These are phyloP conservation scores for Rhododendron henanense DNA, from an alignment of 148 eudicot species.

Conservation along the genomic window DNA sequence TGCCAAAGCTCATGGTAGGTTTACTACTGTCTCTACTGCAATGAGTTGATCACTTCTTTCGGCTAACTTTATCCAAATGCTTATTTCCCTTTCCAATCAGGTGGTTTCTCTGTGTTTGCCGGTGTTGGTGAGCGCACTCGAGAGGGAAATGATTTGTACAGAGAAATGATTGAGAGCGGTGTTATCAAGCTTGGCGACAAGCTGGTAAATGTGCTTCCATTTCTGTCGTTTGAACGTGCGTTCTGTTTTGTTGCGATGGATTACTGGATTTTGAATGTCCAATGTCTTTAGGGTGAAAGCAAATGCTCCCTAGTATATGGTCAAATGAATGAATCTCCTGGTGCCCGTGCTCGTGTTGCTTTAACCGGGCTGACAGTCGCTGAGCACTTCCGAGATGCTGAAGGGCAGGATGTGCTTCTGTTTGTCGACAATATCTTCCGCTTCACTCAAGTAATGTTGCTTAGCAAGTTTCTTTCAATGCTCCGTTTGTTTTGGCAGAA, in stretches of 20 bases:
- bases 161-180: constrained; percentile 83
- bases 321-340: constrained; percentile 77
- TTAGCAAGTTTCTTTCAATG: not conserved
- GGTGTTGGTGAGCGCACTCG: constrained; percentile 86
- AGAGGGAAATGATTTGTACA: constrained; percentile 79
- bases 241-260: not conserved
- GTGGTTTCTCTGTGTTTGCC: constrained; percentile 88
- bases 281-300: constrained; percentile 42
- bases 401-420: constrained; percentile 70
- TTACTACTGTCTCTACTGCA: not conserved
- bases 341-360: constrained; percentile 78
- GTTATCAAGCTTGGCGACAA: constrained; percentile 82
- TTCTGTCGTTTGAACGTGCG: not conserved
- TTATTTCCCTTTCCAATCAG: constrained; percentile 24
- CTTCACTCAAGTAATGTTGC: constrained; percentile 49
- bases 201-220: constrained; percentile 27
- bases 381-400: constrained; percentile 72
- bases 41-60: not conserved
- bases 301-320: constrained; percentile 73
- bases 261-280: not conserved
- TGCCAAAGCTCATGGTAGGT: constrained; percentile 36
- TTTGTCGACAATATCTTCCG: constrained; percentile 75
- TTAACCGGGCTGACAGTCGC: constrained; percentile 72
- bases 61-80: not conserved
- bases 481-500: not conserved